Percentiles rank a stretch among this genome's conserved stretches.
These are phyloP conservation scores for Pyricularia sp. DNA, from an alignment of 2,329 filamentous ascomycete genomes.

Conservation along the genomic window DNA sequence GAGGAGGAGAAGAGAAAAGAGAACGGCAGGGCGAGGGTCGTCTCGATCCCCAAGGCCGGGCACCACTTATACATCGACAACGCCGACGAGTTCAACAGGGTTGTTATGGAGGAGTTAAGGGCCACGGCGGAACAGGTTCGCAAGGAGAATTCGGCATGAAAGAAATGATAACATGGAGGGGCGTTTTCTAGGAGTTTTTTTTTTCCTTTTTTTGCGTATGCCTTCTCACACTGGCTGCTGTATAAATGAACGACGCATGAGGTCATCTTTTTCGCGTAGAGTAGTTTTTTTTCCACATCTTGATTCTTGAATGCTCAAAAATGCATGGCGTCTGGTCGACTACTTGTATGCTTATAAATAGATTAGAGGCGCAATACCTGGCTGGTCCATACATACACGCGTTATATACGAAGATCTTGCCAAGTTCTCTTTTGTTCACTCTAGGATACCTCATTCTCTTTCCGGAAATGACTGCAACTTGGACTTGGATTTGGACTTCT, in stretches of 20 bases:
- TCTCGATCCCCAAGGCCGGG: conserved; percentile 58
- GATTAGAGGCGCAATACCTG: neutral
- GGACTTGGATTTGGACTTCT: neutral
- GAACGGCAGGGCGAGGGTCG: conserved; percentile 72
- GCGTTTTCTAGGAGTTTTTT: neutral
- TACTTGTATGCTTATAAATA: neutral
- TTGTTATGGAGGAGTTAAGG: conserved; percentile 42
- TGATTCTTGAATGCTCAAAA: neutral
- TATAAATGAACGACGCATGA: neutral
- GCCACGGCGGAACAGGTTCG: conserved; percentile 28
- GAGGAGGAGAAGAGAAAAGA: conserved; percentile 62
- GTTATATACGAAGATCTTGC: neutral
- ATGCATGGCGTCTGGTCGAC: neutral
- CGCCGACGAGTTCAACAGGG: conserved; percentile 45
- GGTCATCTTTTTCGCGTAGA: no score
- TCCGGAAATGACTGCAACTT: neutral
- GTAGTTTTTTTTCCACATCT: neutral
- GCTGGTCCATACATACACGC: no score
- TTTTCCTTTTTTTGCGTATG: neutral
- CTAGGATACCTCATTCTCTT: neutral
- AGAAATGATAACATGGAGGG: neutral
- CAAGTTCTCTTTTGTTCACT: no score
- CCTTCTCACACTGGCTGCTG: neutral
- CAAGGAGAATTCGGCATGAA: conserved; percentile 8
- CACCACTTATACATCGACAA: conserved; percentile 55